phyloP scores from a whole-genome alignment of 2,329 filamentous ascomycete genomes.

The Penicillium sp. region DNA sequence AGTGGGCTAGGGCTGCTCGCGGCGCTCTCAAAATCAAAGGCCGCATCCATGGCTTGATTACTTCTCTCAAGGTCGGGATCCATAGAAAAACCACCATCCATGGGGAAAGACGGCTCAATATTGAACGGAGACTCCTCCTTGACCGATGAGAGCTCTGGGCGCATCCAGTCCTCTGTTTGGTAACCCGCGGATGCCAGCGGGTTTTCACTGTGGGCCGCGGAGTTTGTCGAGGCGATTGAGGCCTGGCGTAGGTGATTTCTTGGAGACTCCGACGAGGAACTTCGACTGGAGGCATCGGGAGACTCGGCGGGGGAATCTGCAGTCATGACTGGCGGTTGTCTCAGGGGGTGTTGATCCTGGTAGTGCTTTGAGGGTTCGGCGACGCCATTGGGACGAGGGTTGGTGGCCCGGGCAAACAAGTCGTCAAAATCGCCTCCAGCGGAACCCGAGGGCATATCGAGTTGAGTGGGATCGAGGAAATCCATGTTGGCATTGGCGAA shows the following conservation, averaged over 20 bases:
- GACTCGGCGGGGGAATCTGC: conserved; percentile 51
- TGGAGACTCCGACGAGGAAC: conserved; percentile 49
- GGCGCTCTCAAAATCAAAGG: conserved; percentile 54
- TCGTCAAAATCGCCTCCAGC: conserved; percentile 49
- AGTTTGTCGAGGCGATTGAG: conserved; percentile 46
- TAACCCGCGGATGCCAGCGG: conserved; percentile 40
- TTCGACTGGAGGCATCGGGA: conserved; percentile 47
- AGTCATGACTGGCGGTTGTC: conserved; percentile 36
- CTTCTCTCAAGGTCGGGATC: conserved; percentile 49
- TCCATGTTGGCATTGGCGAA: conserved; percentile 49
- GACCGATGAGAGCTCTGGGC: conserved; percentile 38
- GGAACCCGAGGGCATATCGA: conserved; percentile 40
- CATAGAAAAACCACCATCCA: conserved; percentile 37
- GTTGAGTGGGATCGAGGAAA: conserved; percentile 45
- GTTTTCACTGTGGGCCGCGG: conserved; percentile 43
- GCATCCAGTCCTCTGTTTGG: conserved; percentile 43
- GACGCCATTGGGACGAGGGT: conserved; percentile 32
- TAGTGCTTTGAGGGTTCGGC: conserved; percentile 35
- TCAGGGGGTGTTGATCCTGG: conserved; percentile 38
- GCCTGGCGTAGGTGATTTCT: conserved; percentile 45
- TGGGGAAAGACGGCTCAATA: conserved; percentile 40
- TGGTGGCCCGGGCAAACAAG: conserved; percentile 42
- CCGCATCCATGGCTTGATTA: conserved; percentile 53
- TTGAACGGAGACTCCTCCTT: conserved; percentile 47
- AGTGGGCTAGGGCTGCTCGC: conserved; percentile 51